Base-by-base conservation (phyloP, 2,329 filamentous ascomycete genomes). In the Sarocladium brachiariae region DNA sequence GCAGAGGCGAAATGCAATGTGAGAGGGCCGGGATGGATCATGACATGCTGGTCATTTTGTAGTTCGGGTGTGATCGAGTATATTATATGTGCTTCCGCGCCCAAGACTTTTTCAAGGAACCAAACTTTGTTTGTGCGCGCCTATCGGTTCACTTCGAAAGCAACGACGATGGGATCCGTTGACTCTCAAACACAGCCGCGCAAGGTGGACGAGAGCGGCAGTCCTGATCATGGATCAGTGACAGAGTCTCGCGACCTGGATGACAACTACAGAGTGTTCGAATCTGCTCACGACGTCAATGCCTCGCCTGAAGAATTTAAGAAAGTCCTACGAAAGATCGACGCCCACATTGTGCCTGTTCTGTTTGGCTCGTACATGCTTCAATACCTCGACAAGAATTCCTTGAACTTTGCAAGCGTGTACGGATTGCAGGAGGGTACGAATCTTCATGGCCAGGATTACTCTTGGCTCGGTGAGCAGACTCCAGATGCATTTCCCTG, bases 381-480 rank as follows among this genome's bases (percentile, higher is more conserved):
- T 4, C 67, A 73, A 45, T 73, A 73, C 43, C 58, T 74, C 8
- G 69, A 76, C 60, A 77, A 72, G 59, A 74, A 76, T 47, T 72
- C 67, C 51, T 62, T 78, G 1, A 72, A 67, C 54, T 78, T 77
- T 57, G 74, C 73, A 2, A 64, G 55, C 19, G 67, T 74, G 38
- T 70, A 73, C 53, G 73, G 73, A 7, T 63, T 78, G 1, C 68
- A 71, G 14, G 64, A 65, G 1, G 74, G 77, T 51, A 63, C 77
- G 7, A 58, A 70, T 1, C 59, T 78, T 55, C 68, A 66, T 1
- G 68, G 66, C 39, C 59, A 58, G 3, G 66, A 49, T 18, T 49
- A 49, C 31, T 49, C 46, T 24, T 49, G 46, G 46, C 46, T 49
- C 10, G 46, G 46, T 49, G 3, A 23, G 46, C 25, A 13, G 3